Base-by-base conservation (phyloP, 2,329 filamentous ascomycete genomes). In the Talaromyces piceae region DNA sequence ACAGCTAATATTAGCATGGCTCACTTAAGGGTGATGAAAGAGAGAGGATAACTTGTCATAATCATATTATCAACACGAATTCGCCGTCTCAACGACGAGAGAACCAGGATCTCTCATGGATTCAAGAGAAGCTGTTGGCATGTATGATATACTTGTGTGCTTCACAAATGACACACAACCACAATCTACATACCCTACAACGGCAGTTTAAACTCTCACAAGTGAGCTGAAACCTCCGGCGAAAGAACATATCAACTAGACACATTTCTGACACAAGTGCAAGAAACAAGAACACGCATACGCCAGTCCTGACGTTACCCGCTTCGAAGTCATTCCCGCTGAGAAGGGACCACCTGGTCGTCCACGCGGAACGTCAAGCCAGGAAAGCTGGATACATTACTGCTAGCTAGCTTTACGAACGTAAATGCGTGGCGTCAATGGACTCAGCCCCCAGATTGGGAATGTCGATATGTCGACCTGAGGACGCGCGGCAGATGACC, bases 131-230 rank as follows among this genome's bases (percentile, higher is more conserved):
- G 23, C 54, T 55, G 28, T 54, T 60, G 26, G 45, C 60, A 2
- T 61, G 61, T 50, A 60, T 64, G 51, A 61, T 63, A 37, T 64
- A 52, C 45, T 59, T 62, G 51, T 62, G 61, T 47, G 58, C 57
- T 16, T 61, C 59, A 23, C 59, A 63, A 31, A 62, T 63, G 61
- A 54, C 56, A 31, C 50, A 50, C 20, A 59, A 64, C 37, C 50
- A 50, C 20, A 59, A 64, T 46, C 54, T 61, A 20, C 53, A 59
- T 43, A 45, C 23, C 50, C 57, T 45, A 52, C 57, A 33, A 49
- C 45, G 49, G 56, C n/a, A n/a, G 37, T 55, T 41, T 55, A 13
- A 50, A 49, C 13, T 31, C 50, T 50, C 50, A 50, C 16, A 51
- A 49, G 33, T 11, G n/a, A 51, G 23, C 27, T 22, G 27, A 25